phyloP scores from a whole-genome alignment of 164 flowering plant species.

The Macadamia tetraphylla region DNA sequence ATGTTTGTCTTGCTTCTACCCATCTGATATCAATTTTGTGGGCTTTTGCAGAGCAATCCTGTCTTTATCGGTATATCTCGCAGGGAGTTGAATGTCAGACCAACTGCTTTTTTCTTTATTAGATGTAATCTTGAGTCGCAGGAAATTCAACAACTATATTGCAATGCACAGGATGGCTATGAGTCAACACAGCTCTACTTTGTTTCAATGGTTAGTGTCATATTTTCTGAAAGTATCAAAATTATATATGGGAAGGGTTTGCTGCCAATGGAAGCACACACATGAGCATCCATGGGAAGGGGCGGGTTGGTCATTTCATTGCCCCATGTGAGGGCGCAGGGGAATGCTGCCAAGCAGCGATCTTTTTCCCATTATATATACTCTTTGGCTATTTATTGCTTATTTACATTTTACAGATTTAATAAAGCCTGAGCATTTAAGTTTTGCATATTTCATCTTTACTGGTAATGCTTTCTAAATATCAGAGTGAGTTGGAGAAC shows the following conservation, averaged over 20 bases:
- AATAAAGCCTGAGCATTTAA: background rate
- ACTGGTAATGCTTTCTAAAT: slow-evolving; percentile 9
- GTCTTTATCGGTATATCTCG: slow-evolving; percentile 78
- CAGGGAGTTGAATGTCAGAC: slow-evolving; percentile 79
- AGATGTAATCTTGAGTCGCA: slow-evolving; percentile 64
- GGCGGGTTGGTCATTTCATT: too few relatives aligned
- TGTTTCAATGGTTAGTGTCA: slow-evolving; percentile 54
- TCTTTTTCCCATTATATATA: too few relatives aligned
- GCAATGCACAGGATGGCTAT: slow-evolving; percentile 78
- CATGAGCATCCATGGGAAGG: too few relatives aligned
- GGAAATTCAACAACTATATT: slow-evolving; percentile 62
- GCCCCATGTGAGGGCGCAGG: too few relatives aligned
- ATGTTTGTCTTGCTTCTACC: background rate
- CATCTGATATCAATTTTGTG: slow-evolving; percentile 9
- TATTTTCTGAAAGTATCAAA: background rate
- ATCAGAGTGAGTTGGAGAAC: slow-evolving; percentile 56
- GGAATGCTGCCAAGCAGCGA: too few relatives aligned
- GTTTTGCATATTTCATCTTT: background rate
- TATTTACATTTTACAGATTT: background rate
- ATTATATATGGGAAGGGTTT: too few relatives aligned
- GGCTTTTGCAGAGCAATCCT: slow-evolving; percentile 50
- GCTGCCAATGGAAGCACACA: too few relatives aligned
- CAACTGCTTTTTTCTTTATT: slow-evolving; percentile 84
- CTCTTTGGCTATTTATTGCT: background rate
- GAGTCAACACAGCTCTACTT: slow-evolving; percentile 81